Base-by-base conservation (phyloP, 169 alveolate genomes). In the Plasmodium knowlesi region DNA sequence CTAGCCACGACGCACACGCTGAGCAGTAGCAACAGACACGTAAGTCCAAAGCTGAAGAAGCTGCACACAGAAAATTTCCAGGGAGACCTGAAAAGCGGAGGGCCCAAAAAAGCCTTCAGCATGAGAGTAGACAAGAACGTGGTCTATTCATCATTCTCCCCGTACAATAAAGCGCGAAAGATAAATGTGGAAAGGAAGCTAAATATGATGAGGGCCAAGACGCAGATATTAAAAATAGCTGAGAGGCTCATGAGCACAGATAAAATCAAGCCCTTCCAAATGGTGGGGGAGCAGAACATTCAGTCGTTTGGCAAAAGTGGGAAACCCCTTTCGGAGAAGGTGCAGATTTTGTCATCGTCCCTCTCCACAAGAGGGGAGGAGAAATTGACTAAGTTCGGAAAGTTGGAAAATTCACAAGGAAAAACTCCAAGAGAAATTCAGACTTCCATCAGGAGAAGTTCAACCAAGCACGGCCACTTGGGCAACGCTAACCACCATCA, bases 181-280 rank as follows among this genome's bases (percentile, higher is more conserved):
- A 16, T 30, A 57, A 82, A 82, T 57, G 22, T 41, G 81, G 90
- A 82, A 82, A 82, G 71, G 41, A 82, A 82, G 16, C 39, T 73
- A 85, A 74, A 85, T 74, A 85, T 85, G 57, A 85, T 85, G 3
- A 85, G 78, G 28, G 84, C 93, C 5, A 85, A 85, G 80, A 73
- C 93, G 16, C 93, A 85, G 61, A 76, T 85, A 19, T 53, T 85
- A 53, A 85, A 85, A 85, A 85, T 85, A 73, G 93, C 86, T 9
- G 93, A 85, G 41, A 43, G n/a, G 34, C 74, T 73, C 61, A 74
- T 85, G 93, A 74, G 81, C 70, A 74, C 54, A 10, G 93, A 85
- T 43, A 72, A 85, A 85, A 73, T 85, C 10, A 85, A 85, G 41
- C 50, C 93, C 1, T 85, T 72, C 32, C 76, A 85, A 53, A 85